A percentile compares a stretch with the other conserved stretches of the same genome.
These are phyloP conservation scores for Hanseniaspora pseudoguilliermondii DNA, from an alignment of 805 yeast species.

Conservation along the genomic window DNA sequence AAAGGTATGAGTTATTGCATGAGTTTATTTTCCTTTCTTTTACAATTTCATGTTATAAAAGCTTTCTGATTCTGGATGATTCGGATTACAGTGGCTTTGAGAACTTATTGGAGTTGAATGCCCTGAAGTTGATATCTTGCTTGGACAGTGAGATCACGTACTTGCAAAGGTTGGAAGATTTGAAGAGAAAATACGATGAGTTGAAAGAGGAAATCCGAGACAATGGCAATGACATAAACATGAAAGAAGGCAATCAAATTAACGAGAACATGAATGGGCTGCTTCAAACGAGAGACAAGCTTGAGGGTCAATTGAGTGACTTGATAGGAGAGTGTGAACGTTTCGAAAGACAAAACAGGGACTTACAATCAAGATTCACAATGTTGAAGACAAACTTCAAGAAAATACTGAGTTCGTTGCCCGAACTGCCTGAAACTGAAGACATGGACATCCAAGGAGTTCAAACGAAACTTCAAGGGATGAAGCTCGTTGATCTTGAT, in stretches of 20 bases:
- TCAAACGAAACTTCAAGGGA: neutral
- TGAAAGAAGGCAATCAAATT: neutral
- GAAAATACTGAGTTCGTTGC: neutral
- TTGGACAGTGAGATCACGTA: neutral
- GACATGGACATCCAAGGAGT: neutral
- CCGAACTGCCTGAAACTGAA: neutral
- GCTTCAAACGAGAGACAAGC: neutral
- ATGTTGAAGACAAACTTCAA: neutral
- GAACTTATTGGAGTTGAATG: conserved; percentile 6
- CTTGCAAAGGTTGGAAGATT: neutral
- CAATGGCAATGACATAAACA: neutral
- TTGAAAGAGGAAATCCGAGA: neutral
- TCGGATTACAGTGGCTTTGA: conserved; percentile 5
- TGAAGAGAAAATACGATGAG: neutral
- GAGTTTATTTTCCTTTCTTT: conserved; percentile 10
- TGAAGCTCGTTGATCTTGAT: neutral
- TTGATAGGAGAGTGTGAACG: neutral
- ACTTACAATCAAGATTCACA: neutral
- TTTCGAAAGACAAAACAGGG: neutral
- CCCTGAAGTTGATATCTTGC: conserved; percentile 5
- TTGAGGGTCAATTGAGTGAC: neutral
- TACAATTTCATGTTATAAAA: conserved; percentile 9
- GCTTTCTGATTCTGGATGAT: conserved; percentile 8
- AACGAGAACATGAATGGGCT: neutral
- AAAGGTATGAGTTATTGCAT: conserved; percentile 8